Percentiles rank a stretch among this genome's conserved stretches.
Evolutionary conservation across 2,329 filamentous ascomycete species (phyloP).

Genomic region (Cercospora zeina): DNA sequence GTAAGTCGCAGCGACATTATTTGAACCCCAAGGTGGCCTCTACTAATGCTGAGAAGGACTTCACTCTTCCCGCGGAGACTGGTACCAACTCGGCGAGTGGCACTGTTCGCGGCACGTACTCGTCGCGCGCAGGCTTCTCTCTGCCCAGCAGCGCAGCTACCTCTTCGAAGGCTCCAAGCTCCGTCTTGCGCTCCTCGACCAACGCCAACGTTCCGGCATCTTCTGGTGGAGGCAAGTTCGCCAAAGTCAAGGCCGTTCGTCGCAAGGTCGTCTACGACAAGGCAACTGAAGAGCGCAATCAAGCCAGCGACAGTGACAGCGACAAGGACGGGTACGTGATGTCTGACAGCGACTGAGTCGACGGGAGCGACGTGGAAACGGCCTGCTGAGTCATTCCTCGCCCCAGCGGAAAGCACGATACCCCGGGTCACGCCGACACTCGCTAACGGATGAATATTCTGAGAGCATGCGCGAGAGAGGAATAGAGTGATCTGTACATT

Average conservation of each 20-base stretch:
- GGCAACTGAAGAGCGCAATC: not conserved
- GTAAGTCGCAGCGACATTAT: not conserved
- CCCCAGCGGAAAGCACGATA: too few relatives aligned
- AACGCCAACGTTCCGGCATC: not conserved
- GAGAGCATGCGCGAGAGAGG: not conserved
- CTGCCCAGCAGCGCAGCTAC: conserved; percentile 13
- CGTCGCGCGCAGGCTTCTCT: conserved; percentile 22
- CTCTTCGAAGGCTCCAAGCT: not conserved
- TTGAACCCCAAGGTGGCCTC: not conserved
- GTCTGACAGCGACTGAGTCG: conserved; percentile 16
- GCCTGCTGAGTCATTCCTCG: not conserved
- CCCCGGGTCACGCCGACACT: too few relatives aligned
- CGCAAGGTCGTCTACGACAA: conserved; percentile 7
- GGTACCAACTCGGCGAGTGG: conserved; percentile 14
- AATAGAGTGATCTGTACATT: conserved; percentile 10
- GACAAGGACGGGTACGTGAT: conserved; percentile 3
- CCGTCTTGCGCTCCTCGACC: not conserved
- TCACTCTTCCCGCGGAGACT: not conserved
- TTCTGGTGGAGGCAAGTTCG: conserved; percentile 11
- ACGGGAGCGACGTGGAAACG: not conserved
- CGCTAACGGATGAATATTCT: not conserved
- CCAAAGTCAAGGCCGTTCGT: conserved; percentile 18
- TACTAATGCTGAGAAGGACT: conserved; percentile 3
- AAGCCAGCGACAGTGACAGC: conserved; percentile 10
- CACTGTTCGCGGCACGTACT: conserved; percentile 22